Conservation (phyloP, 2,329 filamentous ascomycete species). For the Macrophomina tecta region DNA sequence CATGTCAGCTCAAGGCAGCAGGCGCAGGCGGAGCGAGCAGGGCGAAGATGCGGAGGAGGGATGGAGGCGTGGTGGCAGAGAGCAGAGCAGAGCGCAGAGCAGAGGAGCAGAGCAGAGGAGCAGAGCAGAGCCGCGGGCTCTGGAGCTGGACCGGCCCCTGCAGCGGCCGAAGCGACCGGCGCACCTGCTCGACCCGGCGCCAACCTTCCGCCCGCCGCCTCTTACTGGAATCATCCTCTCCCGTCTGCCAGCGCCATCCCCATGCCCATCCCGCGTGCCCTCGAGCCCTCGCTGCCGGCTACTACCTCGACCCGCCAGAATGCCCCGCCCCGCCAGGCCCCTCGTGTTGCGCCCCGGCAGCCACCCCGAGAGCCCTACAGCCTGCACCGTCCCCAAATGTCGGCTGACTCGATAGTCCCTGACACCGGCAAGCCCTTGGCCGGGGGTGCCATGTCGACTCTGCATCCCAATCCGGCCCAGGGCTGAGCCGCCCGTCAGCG, state of each 20-base stretch:
- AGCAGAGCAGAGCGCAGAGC: no score
- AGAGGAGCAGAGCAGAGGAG: neutral
- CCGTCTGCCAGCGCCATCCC: constrained; percentile 4
- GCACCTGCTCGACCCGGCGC: neutral
- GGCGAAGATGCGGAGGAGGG: neutral
- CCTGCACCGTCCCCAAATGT: neutral
- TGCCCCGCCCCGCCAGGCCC: neutral
- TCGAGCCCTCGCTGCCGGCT: neutral
- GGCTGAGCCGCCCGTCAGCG: constrained; percentile 3
- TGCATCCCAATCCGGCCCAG: constrained; percentile 3
- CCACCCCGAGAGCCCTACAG: constrained; percentile 10
- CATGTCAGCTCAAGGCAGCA: constrained; percentile 5
- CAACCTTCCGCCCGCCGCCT: neutral
- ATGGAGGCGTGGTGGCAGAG: no score
- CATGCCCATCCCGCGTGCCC: constrained; percentile 1
- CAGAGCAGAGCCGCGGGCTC: neutral
- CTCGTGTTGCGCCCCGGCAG: constrained; percentile 14
- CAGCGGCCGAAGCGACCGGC: constrained; percentile 5
- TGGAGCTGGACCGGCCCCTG: neutral
- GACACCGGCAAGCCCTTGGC: neutral
- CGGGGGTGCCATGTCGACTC: constrained; percentile 3
- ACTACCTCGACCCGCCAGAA: constrained; percentile 6
- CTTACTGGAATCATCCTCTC: constrained; percentile 1
- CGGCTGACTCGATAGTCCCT: constrained; percentile 17
- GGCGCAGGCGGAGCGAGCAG: neutral